phyloP scores from a whole-genome alignment of 768 basidiomycete species.

The Lentinula sp. region DNA sequence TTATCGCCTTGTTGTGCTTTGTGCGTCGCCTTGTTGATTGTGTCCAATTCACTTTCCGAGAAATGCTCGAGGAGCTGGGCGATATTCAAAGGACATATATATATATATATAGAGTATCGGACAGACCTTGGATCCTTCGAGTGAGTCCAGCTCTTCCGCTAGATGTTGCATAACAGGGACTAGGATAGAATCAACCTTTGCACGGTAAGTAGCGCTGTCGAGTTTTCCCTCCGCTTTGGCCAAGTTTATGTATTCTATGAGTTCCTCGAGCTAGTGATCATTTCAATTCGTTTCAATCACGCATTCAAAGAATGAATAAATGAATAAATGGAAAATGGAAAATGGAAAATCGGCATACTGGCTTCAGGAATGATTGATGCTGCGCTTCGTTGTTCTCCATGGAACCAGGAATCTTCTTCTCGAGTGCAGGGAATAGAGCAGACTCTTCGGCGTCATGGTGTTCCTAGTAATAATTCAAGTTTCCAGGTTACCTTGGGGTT shows the following conservation, averaged over 20 bases:
- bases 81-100: neutral
- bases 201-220: slow-evolving; percentile 1
- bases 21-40: slow-evolving; percentile 8
- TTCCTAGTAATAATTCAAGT: neutral
- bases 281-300: neutral
- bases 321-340: no score
- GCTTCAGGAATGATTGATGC: slow-evolving; percentile 9
- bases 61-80: slow-evolving; percentile 8
- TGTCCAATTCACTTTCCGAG: slow-evolving; percentile 7
- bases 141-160: slow-evolving; percentile 8
- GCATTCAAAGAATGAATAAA: no score
- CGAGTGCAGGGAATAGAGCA: slow-evolving; percentile 5
- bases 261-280: neutral
- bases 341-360: neutral
- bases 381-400: slow-evolving; percentile 10
- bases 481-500: neutral
- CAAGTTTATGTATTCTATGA: slow-evolving; percentile 6
- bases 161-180: slow-evolving; percentile 9
- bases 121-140: slow-evolving; percentile 4
- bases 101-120: neutral
- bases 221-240: neutral
- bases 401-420: slow-evolving; percentile 6
- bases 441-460: slow-evolving; percentile 11
- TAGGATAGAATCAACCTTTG: slow-evolving; percentile 9
- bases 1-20: slow-evolving; percentile 2